Conservation (phyloP, 352 stramenopile genomes). For the Globisporangium echinulatum region DNA sequence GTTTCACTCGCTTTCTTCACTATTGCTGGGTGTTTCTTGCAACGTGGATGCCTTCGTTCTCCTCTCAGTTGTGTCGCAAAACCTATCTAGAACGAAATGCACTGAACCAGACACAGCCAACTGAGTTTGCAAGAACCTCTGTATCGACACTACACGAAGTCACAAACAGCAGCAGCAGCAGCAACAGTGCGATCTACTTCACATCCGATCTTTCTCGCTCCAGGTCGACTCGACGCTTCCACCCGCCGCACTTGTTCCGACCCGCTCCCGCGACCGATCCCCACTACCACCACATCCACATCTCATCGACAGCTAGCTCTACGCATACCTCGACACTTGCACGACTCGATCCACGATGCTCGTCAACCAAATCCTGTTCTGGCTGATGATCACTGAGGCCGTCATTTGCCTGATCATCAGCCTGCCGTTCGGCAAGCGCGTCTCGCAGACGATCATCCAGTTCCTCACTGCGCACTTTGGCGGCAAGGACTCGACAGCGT, state of each 20-base stretch:
- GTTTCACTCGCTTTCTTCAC: background rate
- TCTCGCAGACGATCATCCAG: constrained; percentile 47
- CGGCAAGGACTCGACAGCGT: constrained; percentile 36
- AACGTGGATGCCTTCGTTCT: background rate
- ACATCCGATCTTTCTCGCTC: constrained; percentile 9
- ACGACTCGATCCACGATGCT: constrained; percentile 14
- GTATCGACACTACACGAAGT: background rate
- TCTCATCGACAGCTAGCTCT: background rate
- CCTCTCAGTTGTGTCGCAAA: background rate
- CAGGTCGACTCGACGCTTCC: background rate
- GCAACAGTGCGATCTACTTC: too few relatives aligned
- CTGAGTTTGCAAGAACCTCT: background rate
- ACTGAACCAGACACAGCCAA: background rate
- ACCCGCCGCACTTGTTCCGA: background rate
- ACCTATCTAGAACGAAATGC: background rate
- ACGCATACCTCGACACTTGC: background rate
- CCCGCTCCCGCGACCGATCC: background rate
- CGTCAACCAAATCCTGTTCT: constrained; percentile 48
- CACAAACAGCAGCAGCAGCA: background rate
- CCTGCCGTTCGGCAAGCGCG: constrained; percentile 50
- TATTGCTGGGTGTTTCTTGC: background rate
- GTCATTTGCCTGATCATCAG: constrained; percentile 43
- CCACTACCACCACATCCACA: background rate
- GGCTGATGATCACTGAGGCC: constrained; percentile 43
- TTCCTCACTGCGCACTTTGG: constrained; percentile 45